Base-by-base conservation (phyloP, 2,329 filamentous ascomycete genomes). In the Diaporthe caulivora region DNA sequence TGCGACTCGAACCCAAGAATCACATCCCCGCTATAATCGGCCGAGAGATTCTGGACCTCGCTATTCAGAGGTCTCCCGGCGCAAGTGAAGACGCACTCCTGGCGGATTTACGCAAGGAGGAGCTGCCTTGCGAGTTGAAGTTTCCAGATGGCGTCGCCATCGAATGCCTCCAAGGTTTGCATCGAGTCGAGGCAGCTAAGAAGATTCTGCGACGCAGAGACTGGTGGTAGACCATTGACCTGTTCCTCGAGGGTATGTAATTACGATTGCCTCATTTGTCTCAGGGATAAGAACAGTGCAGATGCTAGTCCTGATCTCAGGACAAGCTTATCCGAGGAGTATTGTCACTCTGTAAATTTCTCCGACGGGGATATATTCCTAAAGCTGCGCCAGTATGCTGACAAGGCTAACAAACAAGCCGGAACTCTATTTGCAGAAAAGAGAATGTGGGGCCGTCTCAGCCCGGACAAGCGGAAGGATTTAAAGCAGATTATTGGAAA, bases 211-310 rank as follows among this genome's bases (percentile, higher is more conserved):
- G 11, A 57, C 54, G 54, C 26, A 57, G 54, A 57, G 54, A 57
- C 54, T 57, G 54, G 54, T 57, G 54, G 54, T 57, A n/a, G 54
- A 31, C 26, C 34, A 57, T 57, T 15, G 54, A 57, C 54, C 34
- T 57, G 54, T 57, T 18, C 34, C 54, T 57, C 21, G 21, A 57
- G 26, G 54, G 54, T 57, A 57, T 57, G 26, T 13, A 11, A 18
- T 37, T 57, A 24, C n/a, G n/a, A n/a, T n/a, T n/a, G n/a, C n/a
- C n/a, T n/a, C n/a, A n/a, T n/a, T n/a, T n/a, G n/a, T n/a, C n/a
- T n/a, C n/a, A n/a, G n/a, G n/a, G n/a, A n/a, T n/a, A n/a, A n/a
- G n/a, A n/a, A n/a, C n/a, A n/a, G n/a, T n/a, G n/a, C n/a, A n/a
- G n/a, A n/a, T n/a, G n/a, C n/a, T n/a, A n/a, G n/a, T n/a, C n/a